These are phyloP conservation scores for Pachyrhizus erosus DNA, from an alignment of 306 rosid genomes.

Conservation along the genomic window DNA sequence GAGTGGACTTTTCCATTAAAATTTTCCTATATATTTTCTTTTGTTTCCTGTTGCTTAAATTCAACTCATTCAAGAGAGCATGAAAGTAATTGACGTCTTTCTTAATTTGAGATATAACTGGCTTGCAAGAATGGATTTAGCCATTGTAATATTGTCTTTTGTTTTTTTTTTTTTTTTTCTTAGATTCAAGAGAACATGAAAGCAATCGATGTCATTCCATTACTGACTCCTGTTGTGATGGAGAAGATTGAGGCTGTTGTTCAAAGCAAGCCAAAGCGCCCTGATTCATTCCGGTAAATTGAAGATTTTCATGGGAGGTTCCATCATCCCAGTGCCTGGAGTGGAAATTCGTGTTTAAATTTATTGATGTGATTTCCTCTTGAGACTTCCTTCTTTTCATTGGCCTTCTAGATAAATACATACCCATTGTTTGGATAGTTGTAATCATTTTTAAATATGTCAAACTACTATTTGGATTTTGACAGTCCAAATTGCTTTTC, in stretches of 20 bases:
- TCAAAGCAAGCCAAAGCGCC: slow-evolving; percentile 94
- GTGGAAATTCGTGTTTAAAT: slow-evolving; percentile 23
- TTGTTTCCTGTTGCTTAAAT: neutral
- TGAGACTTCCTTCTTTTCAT: neutral
- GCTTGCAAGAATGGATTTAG: neutral
- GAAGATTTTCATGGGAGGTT: slow-evolving; percentile 24
- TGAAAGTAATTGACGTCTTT: neutral
- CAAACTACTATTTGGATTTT: slow-evolving; percentile 20
- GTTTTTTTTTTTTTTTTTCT: slow-evolving; percentile 10
- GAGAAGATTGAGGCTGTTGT: slow-evolving; percentile 89
- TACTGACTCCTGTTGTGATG: slow-evolving; percentile 90
- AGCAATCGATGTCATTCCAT: slow-evolving; percentile 81
- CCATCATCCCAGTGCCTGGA: slow-evolving; percentile 20
- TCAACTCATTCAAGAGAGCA: neutral
- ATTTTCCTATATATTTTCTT: slow-evolving; percentile 2
- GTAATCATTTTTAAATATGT: neutral
- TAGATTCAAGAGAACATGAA: slow-evolving; percentile 98
- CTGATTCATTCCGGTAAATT: slow-evolving; percentile 76
- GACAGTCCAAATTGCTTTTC: neutral
- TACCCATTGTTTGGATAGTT: slow-evolving; percentile 29
- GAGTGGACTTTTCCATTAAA: neutral
- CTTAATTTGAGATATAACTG: slow-evolving; percentile 15
- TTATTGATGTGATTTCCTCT: slow-evolving; percentile 8
- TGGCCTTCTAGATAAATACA: neutral
- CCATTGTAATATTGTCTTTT: slow-evolving; percentile 1